A percentile compares a stretch with the other conserved stretches of the same genome.
Conservation (phyloP, 1,284 basidiomycete genomes). For the Trichosporon sp. region DNA sequence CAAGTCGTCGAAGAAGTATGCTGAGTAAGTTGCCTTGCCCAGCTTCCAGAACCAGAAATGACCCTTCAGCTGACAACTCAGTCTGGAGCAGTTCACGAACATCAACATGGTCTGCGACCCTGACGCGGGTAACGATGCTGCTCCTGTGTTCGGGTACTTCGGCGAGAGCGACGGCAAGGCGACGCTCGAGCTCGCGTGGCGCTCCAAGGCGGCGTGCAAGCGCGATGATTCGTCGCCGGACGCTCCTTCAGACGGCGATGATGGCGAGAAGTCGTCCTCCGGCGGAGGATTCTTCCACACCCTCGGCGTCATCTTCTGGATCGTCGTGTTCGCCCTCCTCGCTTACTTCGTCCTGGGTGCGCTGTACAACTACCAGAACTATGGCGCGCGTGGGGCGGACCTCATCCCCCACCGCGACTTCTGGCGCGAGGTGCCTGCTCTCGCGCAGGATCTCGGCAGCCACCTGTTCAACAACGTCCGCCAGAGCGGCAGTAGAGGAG, state of each 20-base stretch:
- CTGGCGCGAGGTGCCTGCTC: constrained; percentile 55
- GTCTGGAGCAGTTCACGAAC: constrained; percentile 18
- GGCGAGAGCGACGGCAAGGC: constrained; percentile 12
- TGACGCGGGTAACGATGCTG: constrained; percentile 24
- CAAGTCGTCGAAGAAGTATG: constrained; percentile 39
- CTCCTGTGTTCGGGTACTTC: constrained; percentile 38
- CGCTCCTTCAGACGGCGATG: constrained; percentile 16
- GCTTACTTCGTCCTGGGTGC: constrained; percentile 55
- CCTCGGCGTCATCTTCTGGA: constrained; percentile 54
- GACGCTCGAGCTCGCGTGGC: constrained; percentile 48
- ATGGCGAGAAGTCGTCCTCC: constrained; percentile 19
- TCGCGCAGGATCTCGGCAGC: constrained; percentile 48
- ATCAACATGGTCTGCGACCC: constrained; percentile 27
- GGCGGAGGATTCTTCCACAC: constrained; percentile 37
- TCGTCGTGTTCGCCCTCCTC: constrained; percentile 36
- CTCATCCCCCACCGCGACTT: constrained; percentile 57
- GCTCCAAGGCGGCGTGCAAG: constrained; percentile 50
- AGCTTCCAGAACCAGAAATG: too few relatives aligned
- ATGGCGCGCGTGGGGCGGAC: constrained; percentile 56
- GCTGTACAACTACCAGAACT: constrained; percentile 57
- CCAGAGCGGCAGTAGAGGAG: constrained; percentile 41
- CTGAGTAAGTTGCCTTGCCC: constrained; percentile 43
- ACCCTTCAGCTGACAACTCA: constrained; percentile 9
- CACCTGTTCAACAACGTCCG: constrained; percentile 50
- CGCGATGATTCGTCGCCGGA: constrained; percentile 12